A percentile compares a stretch with the other conserved stretches of the same genome.
These are phyloP conservation scores for Breynia disticha DNA, from an alignment of 441 rosid genomes.

Conservation along the genomic window DNA sequence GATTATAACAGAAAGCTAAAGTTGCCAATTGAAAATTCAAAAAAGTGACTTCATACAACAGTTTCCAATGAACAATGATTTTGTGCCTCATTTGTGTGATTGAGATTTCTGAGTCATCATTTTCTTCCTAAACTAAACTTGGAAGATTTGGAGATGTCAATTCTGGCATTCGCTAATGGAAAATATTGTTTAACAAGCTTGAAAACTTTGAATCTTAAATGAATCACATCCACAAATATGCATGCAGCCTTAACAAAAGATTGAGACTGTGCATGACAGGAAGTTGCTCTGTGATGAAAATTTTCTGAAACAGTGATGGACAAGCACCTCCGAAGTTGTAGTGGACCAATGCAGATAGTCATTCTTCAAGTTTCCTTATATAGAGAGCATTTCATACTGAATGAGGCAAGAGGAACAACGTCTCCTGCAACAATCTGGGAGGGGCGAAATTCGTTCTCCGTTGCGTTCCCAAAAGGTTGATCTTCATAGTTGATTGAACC, in stretches of 20 bases:
- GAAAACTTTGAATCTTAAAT: constrained; percentile 7
- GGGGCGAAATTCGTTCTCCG: constrained; percentile 20
- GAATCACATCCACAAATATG: neutral
- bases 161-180: constrained; percentile 4
- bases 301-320: constrained; percentile 14
- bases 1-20: constrained; percentile 1
- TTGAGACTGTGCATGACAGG: constrained; percentile 2
- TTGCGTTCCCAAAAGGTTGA: constrained; percentile 34
- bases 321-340: neutral
- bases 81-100: constrained; percentile 1
- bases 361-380: constrained; percentile 16
- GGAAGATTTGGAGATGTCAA: constrained; percentile 9
- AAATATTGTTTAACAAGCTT: constrained; percentile 11
- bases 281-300: constrained; percentile 6
- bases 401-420: constrained; percentile 2
- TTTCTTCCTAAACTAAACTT: neutral
- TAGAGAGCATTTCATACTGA: neutral
- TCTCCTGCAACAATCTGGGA: constrained; percentile 4
- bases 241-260: constrained; percentile 1
- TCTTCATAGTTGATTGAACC: constrained; percentile 25
- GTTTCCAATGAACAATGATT: constrained; percentile 2
- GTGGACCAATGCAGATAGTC: constrained; percentile 1
- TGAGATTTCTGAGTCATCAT: constrained; percentile 5
- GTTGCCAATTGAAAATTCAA: constrained; percentile 1
- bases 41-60: constrained; percentile 6